phyloP scores from a whole-genome alignment of 1,284 basidiomycete genomes.

The Trichosporon faecale region DNA sequence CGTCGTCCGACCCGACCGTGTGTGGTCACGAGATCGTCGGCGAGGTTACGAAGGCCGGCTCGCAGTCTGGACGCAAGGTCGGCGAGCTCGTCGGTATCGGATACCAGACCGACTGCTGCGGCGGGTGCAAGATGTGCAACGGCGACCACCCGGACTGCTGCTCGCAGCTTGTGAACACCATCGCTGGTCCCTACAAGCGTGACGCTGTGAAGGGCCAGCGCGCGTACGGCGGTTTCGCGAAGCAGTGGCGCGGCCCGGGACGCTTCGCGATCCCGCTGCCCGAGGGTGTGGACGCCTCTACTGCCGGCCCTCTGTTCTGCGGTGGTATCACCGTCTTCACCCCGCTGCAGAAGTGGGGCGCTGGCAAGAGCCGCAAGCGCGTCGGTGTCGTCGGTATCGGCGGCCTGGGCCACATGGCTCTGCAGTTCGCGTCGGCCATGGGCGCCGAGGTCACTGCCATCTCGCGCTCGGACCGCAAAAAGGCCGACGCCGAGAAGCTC shows the following conservation, averaged over 20 bases:
- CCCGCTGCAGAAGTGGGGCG: slow-evolving; percentile 55
- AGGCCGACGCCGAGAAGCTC: slow-evolving; percentile 55
- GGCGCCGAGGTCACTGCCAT: slow-evolving; percentile 63
- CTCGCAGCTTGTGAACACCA: slow-evolving; percentile 20
- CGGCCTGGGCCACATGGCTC: slow-evolving; percentile 49
- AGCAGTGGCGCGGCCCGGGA: slow-evolving; percentile 43
- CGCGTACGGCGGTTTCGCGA: slow-evolving; percentile 52
- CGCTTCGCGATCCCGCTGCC: slow-evolving; percentile 66
- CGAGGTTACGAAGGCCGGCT: slow-evolving; percentile 31
- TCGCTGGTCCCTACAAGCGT: slow-evolving; percentile 14
- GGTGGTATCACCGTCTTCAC: slow-evolving; percentile 53
- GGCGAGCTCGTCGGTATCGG: slow-evolving; percentile 57
- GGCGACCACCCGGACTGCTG: slow-evolving; percentile 30
- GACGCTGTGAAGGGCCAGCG: slow-evolving; percentile 28
- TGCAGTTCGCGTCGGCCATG: slow-evolving; percentile 55
- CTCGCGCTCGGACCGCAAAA: slow-evolving; percentile 54
- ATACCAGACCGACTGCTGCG: slow-evolving; percentile 54
- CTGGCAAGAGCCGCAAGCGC: slow-evolving; percentile 53
- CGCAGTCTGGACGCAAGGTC: slow-evolving; percentile 30
- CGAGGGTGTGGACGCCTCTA: slow-evolving; percentile 57
- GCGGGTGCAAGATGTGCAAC: slow-evolving; percentile 52
- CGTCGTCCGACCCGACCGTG: slow-evolving; percentile 10
- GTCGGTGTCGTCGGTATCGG: slow-evolving; percentile 56
- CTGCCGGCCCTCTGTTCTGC: slow-evolving; percentile 56
- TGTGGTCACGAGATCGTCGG: slow-evolving; percentile 40